Evolutionary conservation across 495 filamentous ascomycete genomes (phyloP).

Genomic region (Penicillium macrosclerotiorum): DNA sequence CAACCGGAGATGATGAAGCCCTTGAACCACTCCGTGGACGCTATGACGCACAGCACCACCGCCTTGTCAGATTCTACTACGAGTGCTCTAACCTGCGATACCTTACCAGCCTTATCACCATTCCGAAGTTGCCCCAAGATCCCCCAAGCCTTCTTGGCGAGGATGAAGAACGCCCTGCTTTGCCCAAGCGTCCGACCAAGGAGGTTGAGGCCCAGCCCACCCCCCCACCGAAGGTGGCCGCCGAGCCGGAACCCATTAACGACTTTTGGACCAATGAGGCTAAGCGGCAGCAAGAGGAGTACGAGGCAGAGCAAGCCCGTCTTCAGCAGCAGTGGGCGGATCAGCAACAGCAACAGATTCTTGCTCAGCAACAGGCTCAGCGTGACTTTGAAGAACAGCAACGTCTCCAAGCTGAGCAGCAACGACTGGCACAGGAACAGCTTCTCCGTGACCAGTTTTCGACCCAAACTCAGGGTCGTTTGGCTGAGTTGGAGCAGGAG

Average conservation of each 20-base stretch:
- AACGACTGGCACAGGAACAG: conserved; percentile 85
- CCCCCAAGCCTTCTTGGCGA: conserved; percentile 85
- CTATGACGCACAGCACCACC: conserved; percentile 94
- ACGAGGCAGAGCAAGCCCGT: conserved; percentile 86
- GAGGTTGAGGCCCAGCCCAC: conserved; percentile 57
- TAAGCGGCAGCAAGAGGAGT: conserved; percentile 84
- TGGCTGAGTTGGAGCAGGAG: conserved; percentile 92
- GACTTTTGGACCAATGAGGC: conserved; percentile 98
- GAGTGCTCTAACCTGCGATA: conserved; percentile 98
- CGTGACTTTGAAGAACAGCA: conserved; percentile 95
- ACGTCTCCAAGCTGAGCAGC: conserved; percentile 80
- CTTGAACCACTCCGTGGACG: conserved; percentile 80
- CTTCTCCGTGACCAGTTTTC: conserved; percentile 82
- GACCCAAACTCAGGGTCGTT: conserved; percentile 86
- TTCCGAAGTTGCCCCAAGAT: conserved; percentile 92
- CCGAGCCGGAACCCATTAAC: conserved; percentile 89
- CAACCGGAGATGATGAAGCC: conserved; percentile 94
- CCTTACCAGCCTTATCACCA: conserved; percentile 90
- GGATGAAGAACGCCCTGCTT: conserved; percentile 75
- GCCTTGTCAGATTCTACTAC: conserved; percentile 96
- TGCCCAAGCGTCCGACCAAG: conserved; percentile 75
- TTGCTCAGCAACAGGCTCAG: conserved; percentile 78
- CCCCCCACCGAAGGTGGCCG: conserved; percentile 63
- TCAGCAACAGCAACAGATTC: conserved; percentile 74
- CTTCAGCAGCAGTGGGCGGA: conserved; percentile 78